phyloP scores from a whole-genome alignment of 768 basidiomycete genomes.

The Botryobasidium botryosum region DNA sequence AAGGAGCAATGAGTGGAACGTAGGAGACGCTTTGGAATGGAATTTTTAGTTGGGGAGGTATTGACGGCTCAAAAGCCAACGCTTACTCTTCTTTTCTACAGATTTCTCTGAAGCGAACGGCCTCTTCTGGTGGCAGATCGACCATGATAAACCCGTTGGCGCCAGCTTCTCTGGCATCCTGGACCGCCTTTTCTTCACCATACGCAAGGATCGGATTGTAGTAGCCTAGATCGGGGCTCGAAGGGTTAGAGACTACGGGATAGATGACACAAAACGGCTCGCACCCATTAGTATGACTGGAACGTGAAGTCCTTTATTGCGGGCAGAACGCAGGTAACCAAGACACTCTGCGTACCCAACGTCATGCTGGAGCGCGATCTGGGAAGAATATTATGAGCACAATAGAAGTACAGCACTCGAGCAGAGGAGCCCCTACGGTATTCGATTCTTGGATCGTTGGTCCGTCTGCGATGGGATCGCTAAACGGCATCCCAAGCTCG shows the following conservation, averaged over 20 bases:
- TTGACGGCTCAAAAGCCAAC: background rate
- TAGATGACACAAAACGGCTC: background rate
- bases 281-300: slow-evolving; percentile 92
- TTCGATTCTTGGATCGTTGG: slow-evolving; percentile 87
- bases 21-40: slow-evolving; percentile 67
- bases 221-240: slow-evolving; percentile 46
- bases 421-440: slow-evolving; percentile 40
- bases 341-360: slow-evolving; percentile 66
- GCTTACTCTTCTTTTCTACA: slow-evolving; percentile 67
- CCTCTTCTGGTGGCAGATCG: slow-evolving; percentile 95
- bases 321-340: slow-evolving; percentile 56
- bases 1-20: slow-evolving; percentile 89
- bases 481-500: slow-evolving; percentile 90
- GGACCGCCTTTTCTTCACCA: slow-evolving; percentile 86
- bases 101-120: slow-evolving; percentile 74
- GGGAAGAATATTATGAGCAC: slow-evolving; percentile 10
- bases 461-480: slow-evolving; percentile 92
- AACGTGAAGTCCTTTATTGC: slow-evolving; percentile 60
- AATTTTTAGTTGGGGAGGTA: slow-evolving; percentile 5
- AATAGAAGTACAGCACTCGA: background rate
- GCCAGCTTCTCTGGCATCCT: slow-evolving; percentile 75
- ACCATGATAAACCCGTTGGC: slow-evolving; percentile 98
- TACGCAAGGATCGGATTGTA: slow-evolving; percentile 94
- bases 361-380: slow-evolving; percentile 74
- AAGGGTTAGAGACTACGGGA: background rate